A percentile compares a stretch with the other conserved stretches of the same genome.
phyloP scores from a whole-genome alignment of 352 stramenopile genomes.

The Phytophthora rubi region DNA sequence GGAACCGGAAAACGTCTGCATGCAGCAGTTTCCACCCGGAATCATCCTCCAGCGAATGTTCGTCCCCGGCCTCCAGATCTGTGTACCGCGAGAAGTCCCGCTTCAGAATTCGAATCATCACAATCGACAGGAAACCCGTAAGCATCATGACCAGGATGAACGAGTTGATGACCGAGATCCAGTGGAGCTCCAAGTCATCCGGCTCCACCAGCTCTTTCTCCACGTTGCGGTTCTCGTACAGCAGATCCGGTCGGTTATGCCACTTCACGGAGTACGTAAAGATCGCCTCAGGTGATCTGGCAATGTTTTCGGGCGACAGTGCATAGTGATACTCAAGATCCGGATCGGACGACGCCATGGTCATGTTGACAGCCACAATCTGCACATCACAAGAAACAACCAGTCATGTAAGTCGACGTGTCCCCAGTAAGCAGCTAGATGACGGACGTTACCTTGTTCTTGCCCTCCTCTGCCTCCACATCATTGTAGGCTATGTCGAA shows the following conservation, averaged over 20 bases:
- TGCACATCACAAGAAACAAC: constrained; percentile 8
- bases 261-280: constrained; percentile 98
- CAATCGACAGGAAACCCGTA: constrained; percentile 96
- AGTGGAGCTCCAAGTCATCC: constrained; percentile 94
- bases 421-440: not conserved
- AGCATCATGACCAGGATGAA: constrained; percentile 98
- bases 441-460: constrained; percentile 55
- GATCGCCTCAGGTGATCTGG: constrained; percentile 52
- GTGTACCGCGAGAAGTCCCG: constrained; percentile 98
- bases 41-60: constrained; percentile 91
- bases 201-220: constrained; percentile 51
- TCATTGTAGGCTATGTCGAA: constrained; percentile 96
- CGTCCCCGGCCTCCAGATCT: constrained; percentile 91
- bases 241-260: constrained; percentile 85
- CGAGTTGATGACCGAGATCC: constrained; percentile 99
- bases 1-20: constrained; percentile 96
- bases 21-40: constrained; percentile 98
- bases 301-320: constrained; percentile 52
- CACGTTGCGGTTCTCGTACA: constrained; percentile 92
- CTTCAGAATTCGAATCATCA: constrained; percentile 97
- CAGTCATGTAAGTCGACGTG: not conserved
- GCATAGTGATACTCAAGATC: constrained; percentile 68
- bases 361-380: constrained; percentile 81
- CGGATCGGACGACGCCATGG: constrained; percentile 59
- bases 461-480: constrained; percentile 83